phyloP scores from a whole-genome alignment of 257 asterid genomes.

The Solanum corneliomulleri region DNA sequence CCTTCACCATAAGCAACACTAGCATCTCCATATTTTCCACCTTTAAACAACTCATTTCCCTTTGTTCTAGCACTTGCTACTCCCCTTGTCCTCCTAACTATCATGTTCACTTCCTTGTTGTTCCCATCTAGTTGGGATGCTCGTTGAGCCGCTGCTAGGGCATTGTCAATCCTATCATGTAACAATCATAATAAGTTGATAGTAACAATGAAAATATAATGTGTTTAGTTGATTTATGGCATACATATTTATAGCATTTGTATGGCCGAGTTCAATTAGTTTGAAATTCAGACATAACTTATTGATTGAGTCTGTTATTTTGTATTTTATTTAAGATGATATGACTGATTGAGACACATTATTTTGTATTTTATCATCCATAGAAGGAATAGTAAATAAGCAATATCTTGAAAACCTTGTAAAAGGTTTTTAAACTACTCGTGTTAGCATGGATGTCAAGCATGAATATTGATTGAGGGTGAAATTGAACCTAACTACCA shows the following conservation, averaged over 20 bases:
- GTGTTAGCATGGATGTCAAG: not conserved
- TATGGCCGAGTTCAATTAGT: not conserved
- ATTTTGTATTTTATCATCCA: not conserved
- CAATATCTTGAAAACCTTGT: not conserved
- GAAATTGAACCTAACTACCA: not conserved
- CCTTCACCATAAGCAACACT: slow-evolving; percentile 63
- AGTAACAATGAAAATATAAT: not conserved
- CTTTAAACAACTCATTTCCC: slow-evolving; percentile 56
- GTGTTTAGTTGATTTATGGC: not conserved
- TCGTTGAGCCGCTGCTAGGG: slow-evolving; percentile 46
- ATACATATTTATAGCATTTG: not conserved
- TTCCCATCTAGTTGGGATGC: slow-evolving; percentile 46
- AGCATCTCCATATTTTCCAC: slow-evolving; percentile 43
- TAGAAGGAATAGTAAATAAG: not conserved
- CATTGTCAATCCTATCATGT: slow-evolving; percentile 45
- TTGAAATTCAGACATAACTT: not conserved
- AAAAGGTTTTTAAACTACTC: not conserved
- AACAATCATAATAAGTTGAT: not conserved
- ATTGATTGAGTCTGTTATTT: not conserved
- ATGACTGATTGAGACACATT: not conserved
- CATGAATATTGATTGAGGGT: not conserved
- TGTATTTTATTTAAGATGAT: not conserved
- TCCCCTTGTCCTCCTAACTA: slow-evolving; percentile 35
- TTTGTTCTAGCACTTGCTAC: slow-evolving; percentile 49
- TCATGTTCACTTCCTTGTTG: slow-evolving; percentile 45